Evolutionary conservation across 1,139 yeast genomes (phyloP).

Genomic region (Debaryomyces nepalensis): DNA sequence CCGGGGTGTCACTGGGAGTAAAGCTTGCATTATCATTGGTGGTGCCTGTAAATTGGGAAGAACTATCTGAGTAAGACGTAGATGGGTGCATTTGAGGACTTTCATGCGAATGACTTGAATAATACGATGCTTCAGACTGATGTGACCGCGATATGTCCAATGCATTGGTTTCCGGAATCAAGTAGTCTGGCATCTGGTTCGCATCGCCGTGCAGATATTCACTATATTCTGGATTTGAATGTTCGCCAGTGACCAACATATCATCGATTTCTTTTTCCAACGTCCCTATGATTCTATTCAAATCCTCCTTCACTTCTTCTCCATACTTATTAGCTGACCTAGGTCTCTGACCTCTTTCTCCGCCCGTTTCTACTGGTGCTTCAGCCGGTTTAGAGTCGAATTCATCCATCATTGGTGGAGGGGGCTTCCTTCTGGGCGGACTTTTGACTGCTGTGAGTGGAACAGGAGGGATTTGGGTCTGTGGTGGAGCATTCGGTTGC

Average conservation of each 20-base stretch:
- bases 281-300: slow-evolving; percentile 23
- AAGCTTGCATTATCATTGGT: background rate
- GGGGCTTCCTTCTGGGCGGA: slow-evolving; percentile 27
- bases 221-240: background rate
- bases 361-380: background rate
- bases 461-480: slow-evolving; percentile 15
- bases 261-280: slow-evolving; percentile 24
- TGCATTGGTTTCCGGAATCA: background rate
- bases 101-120: background rate
- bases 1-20: slow-evolving; percentile 13
- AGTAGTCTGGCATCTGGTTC: background rate
- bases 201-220: background rate
- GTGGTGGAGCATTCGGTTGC: background rate
- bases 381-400: background rate
- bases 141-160: background rate
- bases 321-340: slow-evolving; percentile 1
- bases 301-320: slow-evolving; percentile 16
- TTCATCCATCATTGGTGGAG: slow-evolving; percentile 21
- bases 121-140: background rate
- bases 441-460: slow-evolving; percentile 17
- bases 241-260: slow-evolving; percentile 13
- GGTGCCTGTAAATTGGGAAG: too few species aligned
- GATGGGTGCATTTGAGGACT: too few species aligned
- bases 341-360: too few species aligned
- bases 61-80: too few species aligned